Conservation (phyloP, 2,329 filamentous ascomycete species). For the Colletotrichum sansevieriae region DNA sequence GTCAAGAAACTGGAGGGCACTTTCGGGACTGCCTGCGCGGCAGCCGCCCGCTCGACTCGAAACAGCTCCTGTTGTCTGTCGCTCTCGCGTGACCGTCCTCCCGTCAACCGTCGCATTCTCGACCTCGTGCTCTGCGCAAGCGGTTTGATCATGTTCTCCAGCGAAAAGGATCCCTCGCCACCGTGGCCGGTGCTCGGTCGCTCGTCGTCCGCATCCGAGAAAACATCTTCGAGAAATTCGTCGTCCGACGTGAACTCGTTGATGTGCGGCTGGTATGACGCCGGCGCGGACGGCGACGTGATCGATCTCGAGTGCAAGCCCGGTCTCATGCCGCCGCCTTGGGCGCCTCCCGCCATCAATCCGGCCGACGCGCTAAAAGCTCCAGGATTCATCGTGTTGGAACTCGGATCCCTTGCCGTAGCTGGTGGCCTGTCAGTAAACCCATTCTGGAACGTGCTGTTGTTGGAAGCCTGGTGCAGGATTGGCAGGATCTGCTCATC, state of each 20-base stretch:
- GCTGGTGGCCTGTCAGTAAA: conserved; percentile 80
- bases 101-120: conserved; percentile 73
- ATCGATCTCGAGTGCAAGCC: conserved; percentile 84
- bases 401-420: conserved; percentile 70
- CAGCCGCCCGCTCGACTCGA: conserved; percentile 50
- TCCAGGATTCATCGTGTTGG: conserved; percentile 73
- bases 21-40: conserved; percentile 57
- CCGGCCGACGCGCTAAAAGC: conserved; percentile 64
- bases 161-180: conserved; percentile 65
- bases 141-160: conserved; percentile 73
- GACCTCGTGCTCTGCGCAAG: conserved; percentile 68
- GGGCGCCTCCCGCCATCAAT: conserved; percentile 42
- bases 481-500: conserved; percentile 95
- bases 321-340: conserved; percentile 62
- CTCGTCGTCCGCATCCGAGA: conserved; percentile 82
- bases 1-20: conserved; percentile 52
- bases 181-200: conserved; percentile 55
- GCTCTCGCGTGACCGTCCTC: conserved; percentile 60
- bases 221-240: conserved; percentile 78
- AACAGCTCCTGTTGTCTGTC: conserved; percentile 53
- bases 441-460: conserved; percentile 86
- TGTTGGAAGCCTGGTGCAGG: conserved; percentile 85
- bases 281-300: conserved; percentile 79
- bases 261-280: conserved; percentile 67
- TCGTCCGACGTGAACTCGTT: conserved; percentile 80